Conservation (phyloP, 352 stramenopile genomes). For the Phytophthora multivora region DNA sequence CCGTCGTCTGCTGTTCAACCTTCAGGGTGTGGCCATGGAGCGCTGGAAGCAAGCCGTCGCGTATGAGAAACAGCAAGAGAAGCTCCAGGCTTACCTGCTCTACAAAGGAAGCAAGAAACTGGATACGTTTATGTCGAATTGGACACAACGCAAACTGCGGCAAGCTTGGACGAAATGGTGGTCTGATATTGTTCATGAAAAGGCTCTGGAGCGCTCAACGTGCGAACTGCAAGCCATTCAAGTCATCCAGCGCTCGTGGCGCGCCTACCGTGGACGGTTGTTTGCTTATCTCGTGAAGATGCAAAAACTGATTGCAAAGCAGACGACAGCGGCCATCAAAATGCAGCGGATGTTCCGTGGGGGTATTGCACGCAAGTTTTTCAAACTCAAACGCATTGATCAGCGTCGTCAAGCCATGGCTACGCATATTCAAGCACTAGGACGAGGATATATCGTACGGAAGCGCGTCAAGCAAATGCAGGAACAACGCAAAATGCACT, state of each 20-base stretch:
- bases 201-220: slow-evolving; percentile 54
- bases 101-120: slow-evolving; percentile 85
- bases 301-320: slow-evolving; percentile 42
- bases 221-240: slow-evolving; percentile 56
- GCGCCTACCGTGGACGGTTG: slow-evolving; percentile 49
- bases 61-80: slow-evolving; percentile 75
- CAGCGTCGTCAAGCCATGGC: slow-evolving; percentile 46
- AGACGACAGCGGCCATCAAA: slow-evolving; percentile 48
- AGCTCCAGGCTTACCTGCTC: slow-evolving; percentile 69
- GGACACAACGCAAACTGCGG: slow-evolving; percentile 66
- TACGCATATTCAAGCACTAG: slow-evolving; percentile 57
- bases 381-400: slow-evolving; percentile 57
- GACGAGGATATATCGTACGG: slow-evolving; percentile 46
- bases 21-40: slow-evolving; percentile 65
- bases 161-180: slow-evolving; percentile 78
- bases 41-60: slow-evolving; percentile 58
- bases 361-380: slow-evolving; percentile 63
- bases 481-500: slow-evolving; percentile 31
- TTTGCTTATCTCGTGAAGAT: slow-evolving; percentile 54
- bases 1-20: slow-evolving; percentile 65
- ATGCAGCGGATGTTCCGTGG: slow-evolving; percentile 72
- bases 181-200: slow-evolving; percentile 52
- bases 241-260: slow-evolving; percentile 66
- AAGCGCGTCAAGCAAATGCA: slow-evolving; percentile 24
- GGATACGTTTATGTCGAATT: slow-evolving; percentile 70